These are phyloP conservation scores for Kalmusia sp. DNA, from an alignment of 2,329 filamentous ascomycete genomes.

Conservation along the genomic window DNA sequence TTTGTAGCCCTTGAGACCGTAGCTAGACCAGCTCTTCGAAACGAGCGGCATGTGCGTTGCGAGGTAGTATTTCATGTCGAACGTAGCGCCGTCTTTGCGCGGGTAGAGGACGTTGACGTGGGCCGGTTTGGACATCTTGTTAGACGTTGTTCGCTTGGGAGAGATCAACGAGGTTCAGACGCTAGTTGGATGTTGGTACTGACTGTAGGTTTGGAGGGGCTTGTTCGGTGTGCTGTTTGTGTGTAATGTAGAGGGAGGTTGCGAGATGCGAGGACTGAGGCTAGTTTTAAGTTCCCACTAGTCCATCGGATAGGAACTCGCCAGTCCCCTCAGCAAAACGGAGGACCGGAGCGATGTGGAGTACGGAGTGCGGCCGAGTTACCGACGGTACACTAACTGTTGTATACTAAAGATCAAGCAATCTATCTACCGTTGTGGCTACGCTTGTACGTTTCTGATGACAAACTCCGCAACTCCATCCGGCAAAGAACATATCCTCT, in stretches of 20 bases:
- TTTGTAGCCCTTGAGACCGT: constrained; percentile 47
- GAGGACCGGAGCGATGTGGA: background rate
- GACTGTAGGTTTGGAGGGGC: no score
- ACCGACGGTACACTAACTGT: background rate
- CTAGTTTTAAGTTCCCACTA: background rate
- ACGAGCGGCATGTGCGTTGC: constrained; percentile 56
- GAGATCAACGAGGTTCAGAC: background rate
- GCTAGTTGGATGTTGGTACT: background rate
- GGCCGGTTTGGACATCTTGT: constrained; percentile 23
- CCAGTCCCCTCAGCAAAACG: background rate
- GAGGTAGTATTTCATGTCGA: constrained; percentile 60
- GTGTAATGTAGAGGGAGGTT: background rate
- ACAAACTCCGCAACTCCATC: background rate
- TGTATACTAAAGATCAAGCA: background rate
- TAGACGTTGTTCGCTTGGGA: background rate
- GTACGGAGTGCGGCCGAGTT: background rate
- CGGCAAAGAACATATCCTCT: background rate
- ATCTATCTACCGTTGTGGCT: no score
- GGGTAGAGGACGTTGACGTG: constrained; percentile 51
- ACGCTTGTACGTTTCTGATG: no score
- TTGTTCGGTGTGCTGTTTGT: background rate
- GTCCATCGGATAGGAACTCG: no score
- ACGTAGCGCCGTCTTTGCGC: constrained; percentile 46
- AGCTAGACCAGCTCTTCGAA: constrained; percentile 45
- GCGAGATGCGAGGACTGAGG: background rate